Conservation (phyloP, 2,329 filamentous ascomycete genomes). For the Colletotrichum acutatum region DNA sequence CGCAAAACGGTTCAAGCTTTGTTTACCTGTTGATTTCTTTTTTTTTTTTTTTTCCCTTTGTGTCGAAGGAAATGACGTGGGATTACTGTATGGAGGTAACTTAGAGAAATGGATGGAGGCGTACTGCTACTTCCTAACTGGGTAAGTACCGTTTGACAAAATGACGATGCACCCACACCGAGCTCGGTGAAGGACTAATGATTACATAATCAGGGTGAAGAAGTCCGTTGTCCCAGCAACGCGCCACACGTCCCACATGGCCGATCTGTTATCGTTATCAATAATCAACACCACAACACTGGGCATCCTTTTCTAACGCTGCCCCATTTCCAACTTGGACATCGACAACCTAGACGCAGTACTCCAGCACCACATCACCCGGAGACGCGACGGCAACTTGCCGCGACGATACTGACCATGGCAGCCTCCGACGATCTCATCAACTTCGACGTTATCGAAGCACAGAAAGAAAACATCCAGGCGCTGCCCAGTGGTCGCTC, state of each 20-base stretch:
- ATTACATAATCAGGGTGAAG: conserved; percentile 37
- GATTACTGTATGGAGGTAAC: not conserved
- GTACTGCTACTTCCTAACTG: not conserved
- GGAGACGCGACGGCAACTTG: conserved; percentile 32
- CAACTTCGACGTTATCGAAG: conserved; percentile 92
- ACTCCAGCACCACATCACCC: conserved; percentile 13
- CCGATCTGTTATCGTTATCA: conserved; percentile 30
- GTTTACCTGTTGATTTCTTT: no score
- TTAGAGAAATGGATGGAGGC: not conserved
- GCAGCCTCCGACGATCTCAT: conserved; percentile 64
- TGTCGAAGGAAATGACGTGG: not conserved
- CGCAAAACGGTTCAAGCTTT: not conserved
- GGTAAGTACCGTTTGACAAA: not conserved
- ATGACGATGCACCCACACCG: not conserved
- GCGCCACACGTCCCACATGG: not conserved
- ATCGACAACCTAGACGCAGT: conserved; percentile 17
- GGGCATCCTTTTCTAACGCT: not conserved
- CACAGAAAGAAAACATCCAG: conserved; percentile 98
- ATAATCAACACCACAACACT: conserved; percentile 37
- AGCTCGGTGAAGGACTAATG: conserved; percentile 29
- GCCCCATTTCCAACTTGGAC: conserved; percentile 13
- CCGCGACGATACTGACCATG: conserved; percentile 51
- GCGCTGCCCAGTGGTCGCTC: conserved; percentile 88
- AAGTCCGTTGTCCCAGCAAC: conserved; percentile 36
- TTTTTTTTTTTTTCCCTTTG: no score